Evolutionary conservation across 371 early-diverging fungal species (phyloP).

Genomic region (Lichtheimia corymbifera): DNA sequence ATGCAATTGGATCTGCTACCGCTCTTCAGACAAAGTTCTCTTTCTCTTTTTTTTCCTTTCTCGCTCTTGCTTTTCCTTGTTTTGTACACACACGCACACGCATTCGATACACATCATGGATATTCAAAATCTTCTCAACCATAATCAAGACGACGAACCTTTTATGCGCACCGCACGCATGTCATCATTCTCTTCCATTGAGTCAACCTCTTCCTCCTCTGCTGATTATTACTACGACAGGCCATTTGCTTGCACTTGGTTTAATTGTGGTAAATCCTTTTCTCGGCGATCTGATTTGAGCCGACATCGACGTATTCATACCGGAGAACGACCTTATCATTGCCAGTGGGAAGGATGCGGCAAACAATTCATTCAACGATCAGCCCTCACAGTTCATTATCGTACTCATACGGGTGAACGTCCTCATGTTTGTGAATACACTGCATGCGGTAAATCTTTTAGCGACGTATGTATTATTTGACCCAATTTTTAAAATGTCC

Average conservation of each 20-base stretch:
- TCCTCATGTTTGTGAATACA: slow-evolving; percentile 70
- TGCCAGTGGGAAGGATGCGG: slow-evolving; percentile 67
- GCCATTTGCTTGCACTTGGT: slow-evolving; percentile 66
- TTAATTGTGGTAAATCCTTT: slow-evolving; percentile 67
- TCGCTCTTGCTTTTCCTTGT: neutral
- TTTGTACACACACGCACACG: too few relatives aligned
- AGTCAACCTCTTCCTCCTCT: neutral
- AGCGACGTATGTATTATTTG: slow-evolving; percentile 48
- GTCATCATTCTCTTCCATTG: neutral
- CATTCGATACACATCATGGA: slow-evolving; percentile 18
- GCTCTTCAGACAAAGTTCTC: neutral
- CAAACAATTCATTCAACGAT: slow-evolving; percentile 79
- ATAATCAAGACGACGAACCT: slow-evolving; percentile 9
- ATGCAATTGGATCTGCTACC: slow-evolving; percentile 2
- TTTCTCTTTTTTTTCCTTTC: neutral
- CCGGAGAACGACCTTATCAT: slow-evolving; percentile 71
- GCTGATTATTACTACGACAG: slow-evolving; percentile 23
- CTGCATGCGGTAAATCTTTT: slow-evolving; percentile 58
- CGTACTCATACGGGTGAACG: slow-evolving; percentile 83
- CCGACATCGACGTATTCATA: slow-evolving; percentile 77
- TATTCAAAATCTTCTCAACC: slow-evolving; percentile 37
- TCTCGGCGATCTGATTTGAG: slow-evolving; percentile 78
- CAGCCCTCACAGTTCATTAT: slow-evolving; percentile 77
- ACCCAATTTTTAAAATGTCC: too few relatives aligned
- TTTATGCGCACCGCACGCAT: neutral